These are phyloP conservation scores for Pseudogymnoascus sp. DNA, from an alignment of 2,329 filamentous ascomycete species.

Conservation along the genomic window DNA sequence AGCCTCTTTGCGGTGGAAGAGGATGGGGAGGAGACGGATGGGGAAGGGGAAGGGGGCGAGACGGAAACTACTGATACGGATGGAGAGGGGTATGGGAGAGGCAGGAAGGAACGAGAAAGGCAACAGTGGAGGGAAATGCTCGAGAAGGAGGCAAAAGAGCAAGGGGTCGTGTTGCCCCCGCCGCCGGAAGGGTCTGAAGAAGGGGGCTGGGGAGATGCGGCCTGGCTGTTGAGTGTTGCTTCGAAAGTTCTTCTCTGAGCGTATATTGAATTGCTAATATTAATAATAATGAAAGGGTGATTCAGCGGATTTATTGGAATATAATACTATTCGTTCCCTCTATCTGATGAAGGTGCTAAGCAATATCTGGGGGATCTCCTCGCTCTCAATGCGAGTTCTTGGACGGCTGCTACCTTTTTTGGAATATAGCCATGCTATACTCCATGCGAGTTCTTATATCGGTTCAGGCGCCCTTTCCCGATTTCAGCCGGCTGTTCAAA, in stretches of 20 bases:
- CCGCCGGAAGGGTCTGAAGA: slow-evolving; percentile 43
- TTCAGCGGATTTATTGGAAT: not conserved
- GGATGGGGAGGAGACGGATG: slow-evolving; percentile 43
- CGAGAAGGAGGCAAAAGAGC: slow-evolving; percentile 16
- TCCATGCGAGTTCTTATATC: not conserved
- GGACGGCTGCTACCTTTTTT: not conserved
- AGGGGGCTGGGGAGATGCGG: slow-evolving; percentile 57
- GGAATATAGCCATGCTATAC: not conserved
- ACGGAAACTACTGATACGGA: slow-evolving; percentile 32
- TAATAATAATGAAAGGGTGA: not conserved
- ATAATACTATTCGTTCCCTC: not conserved
- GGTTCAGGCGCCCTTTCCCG: not conserved
- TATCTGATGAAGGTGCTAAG: not conserved
- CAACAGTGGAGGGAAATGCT: slow-evolving; percentile 12
- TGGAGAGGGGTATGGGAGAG: slow-evolving; percentile 23
- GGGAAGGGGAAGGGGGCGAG: slow-evolving; percentile 30
- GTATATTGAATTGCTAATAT: not conserved
- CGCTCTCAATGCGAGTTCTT: not conserved
- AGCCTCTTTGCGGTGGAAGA: slow-evolving; percentile 55
- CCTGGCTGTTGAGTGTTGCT: slow-evolving; percentile 58
- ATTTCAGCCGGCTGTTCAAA: not conserved
- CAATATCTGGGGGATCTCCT: not conserved
- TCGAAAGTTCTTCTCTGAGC: slow-evolving; percentile 24
- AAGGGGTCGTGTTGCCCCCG: slow-evolving; percentile 25
- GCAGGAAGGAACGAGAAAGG: not conserved